phyloP scores from a whole-genome alignment of 129 eudicot genomes.

The Pseudognaphalium luteoalbum region DNA sequence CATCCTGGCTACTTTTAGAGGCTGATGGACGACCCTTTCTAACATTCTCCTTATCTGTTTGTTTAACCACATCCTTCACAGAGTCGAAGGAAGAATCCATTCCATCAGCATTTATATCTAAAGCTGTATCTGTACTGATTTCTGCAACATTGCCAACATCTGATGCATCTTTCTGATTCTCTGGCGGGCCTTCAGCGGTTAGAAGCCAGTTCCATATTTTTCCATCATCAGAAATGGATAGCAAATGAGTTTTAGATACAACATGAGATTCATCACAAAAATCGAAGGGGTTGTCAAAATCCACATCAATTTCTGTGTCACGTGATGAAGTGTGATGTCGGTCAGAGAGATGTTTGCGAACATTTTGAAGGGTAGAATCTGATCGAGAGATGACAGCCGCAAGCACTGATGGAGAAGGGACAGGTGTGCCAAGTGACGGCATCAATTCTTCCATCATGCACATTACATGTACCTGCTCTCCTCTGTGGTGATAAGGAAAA shows the following conservation, averaged over 20 bases:
- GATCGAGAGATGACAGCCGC: constrained; percentile 79
- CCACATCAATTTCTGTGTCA: constrained; percentile 36
- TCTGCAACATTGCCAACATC: constrained; percentile 33
- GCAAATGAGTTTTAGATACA: constrained; percentile 68
- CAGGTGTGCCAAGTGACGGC: constrained; percentile 89
- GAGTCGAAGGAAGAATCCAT: constrained; percentile 35
- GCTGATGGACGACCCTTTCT: constrained; percentile 35
- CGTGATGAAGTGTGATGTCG: constrained; percentile 39
- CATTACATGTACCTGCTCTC: constrained; percentile 84
- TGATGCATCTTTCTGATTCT: constrained; percentile 42
- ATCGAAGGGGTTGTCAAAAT: constrained; percentile 80
- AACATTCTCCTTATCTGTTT: constrained; percentile 45
- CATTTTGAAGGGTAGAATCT: constrained; percentile 72
- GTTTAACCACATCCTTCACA: constrained; percentile 33
- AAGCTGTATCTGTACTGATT: constrained; percentile 26
- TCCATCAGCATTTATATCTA: constrained; percentile 38
- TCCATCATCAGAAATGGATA: constrained; percentile 98
- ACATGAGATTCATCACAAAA: constrained; percentile 68
- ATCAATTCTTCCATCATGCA: constrained; percentile 92
- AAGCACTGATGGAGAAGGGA: constrained; percentile 93
- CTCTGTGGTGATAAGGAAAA: constrained; percentile 55
- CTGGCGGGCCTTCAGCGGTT: constrained; percentile 71
- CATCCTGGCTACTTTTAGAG: constrained; percentile 43
- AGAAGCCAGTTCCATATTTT: constrained; percentile 98
- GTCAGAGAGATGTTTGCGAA: constrained; percentile 63